phyloP scores from a whole-genome alignment of 2,329 filamentous ascomycete genomes.

The Geosmithia putterillii region DNA sequence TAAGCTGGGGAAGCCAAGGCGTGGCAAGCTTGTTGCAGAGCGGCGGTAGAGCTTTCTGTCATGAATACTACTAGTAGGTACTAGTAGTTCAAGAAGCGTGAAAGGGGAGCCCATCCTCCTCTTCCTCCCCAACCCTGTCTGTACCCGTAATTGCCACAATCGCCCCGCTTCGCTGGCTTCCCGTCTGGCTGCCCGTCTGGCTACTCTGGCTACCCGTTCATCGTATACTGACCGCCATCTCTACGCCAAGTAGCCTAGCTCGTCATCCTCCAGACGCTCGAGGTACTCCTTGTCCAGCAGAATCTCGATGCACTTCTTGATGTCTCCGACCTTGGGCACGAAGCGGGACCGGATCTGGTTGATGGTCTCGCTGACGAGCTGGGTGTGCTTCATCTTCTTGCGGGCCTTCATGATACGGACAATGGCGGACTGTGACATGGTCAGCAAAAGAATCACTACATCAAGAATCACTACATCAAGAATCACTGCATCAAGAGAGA shows the following conservation, averaged over 20 bases:
- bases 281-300: slow-evolving; percentile 98
- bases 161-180: too few species aligned
- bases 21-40: too few species aligned
- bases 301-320: slow-evolving; percentile 99
- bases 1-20: too few species aligned
- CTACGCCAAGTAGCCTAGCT: slow-evolving; percentile 83
- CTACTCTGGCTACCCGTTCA: background rate
- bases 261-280: slow-evolving; percentile 87
- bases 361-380: slow-evolving; percentile 91
- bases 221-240: too few species aligned
- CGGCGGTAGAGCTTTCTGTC: too few species aligned
- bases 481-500: background rate
- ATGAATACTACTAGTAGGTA: too few species aligned
- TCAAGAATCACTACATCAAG: background rate
- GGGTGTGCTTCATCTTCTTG: slow-evolving; percentile 96
- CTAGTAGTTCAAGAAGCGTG: too few species aligned
- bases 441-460: slow-evolving; percentile 16
- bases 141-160: too few species aligned
- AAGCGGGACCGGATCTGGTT: slow-evolving; percentile 89
- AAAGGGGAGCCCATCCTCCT: too few species aligned
- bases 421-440: slow-evolving; percentile 66
- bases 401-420: slow-evolving; percentile 99
- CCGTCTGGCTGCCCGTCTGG: background rate
- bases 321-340: slow-evolving; percentile 82
- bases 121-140: too few species aligned